Evolutionary conservation across 495 filamentous ascomycete species (phyloP), one percentile per base, ranked within the genome.

Genomic region (Tuber aestivum): DNA sequence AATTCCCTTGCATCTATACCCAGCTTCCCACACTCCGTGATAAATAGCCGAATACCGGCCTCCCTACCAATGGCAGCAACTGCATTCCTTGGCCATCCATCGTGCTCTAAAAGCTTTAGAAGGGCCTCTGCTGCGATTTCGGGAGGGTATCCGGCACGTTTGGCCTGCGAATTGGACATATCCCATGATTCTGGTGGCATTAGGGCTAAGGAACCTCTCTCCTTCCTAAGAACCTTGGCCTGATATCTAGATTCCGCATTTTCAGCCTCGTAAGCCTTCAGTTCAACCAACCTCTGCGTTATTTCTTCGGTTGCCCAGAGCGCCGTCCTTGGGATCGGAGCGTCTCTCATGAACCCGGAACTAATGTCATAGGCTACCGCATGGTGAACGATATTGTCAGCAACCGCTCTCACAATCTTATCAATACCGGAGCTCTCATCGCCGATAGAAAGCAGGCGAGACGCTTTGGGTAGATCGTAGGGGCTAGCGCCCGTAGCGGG

Each of bases 81-180:
- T 38, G 77, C 76, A 56, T 83, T 81, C 16, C 70, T 48, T 0
- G 81, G 81, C 69, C 78, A 83, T 68, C 76, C 76, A 42, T 83
- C 81, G 40, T 79, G 72, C 18, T 81, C 35, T 23, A 83, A 77
- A 32, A 83, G 73, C 48, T 76, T 70, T 21, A 65, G 38, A 5
- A 83, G 48, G 2, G 70, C 69, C 10, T 73, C 69, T 10, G 77
- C 40, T 12, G 81, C 50, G 14, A 77, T 72, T 0, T 41, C n/a
- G 18, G 48, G 35, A 8, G 81, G 76, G 75, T 83, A 83, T 12
- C 81, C 78, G 42, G 71, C 16, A 21, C 45, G 68, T 41, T 72
- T 74, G 7, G 70, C 61, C 10, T 37, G 71, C 32, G 76, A 71
- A 3, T 21, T 61, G 16, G 69, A 42, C 7, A 72, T 37, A 14